Base-by-base conservation (phyloP, 441 rosid species). In the Erodium moschatum region DNA sequence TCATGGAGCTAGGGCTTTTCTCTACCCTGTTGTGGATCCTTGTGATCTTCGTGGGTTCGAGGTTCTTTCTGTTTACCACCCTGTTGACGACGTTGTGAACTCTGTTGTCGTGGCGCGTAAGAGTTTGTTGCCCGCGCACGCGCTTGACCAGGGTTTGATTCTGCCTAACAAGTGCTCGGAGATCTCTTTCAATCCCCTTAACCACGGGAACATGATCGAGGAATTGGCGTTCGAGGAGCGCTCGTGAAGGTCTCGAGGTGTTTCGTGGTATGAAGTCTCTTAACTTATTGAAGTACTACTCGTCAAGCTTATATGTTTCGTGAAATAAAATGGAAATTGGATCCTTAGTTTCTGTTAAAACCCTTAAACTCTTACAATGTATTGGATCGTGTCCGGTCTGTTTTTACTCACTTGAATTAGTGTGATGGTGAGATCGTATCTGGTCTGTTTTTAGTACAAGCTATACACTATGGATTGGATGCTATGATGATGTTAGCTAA, bases 201-300 rank as follows among this genome's bases (percentile, higher is more conserved):
- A 77, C 75, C 86, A 78, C 67, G 86, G 76, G 40, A 78, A 64
- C 69, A 76, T 80, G 79, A 72, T 82, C 54, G 87, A 84, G 64
- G 91, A 83, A 63, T 67, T 86, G 70, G 75, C 83, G 19, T 54
- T 80, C 15, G 84, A 86, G 20, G 83, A 78, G 52, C 61, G n/a
- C n/a, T n/a, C n/a, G n/a, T n/a, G n/a, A n/a, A n/a, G 33, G 4
- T 29, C 33, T 29, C 33, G 33, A 29, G 2, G 9, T 40, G 46
- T 40, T 40, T 40, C 46, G n/a, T n/a, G n/a, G n/a, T n/a, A n/a
- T n/a, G n/a, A n/a, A n/a, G n/a, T n/a, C n/a, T n/a, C 7, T 10
- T 40, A 40, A 40, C 46, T 40, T 40, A 6, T 40, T 40, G 46
- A 40, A 9, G 9, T 40, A 40, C 46, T 40, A 29, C 33, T 29